Percentiles rank a stretch among this genome's conserved stretches.
These are phyloP conservation scores for Talaromyces atroroseus DNA, from an alignment of 2,329 filamentous ascomycete genomes.

Conservation along the genomic window DNA sequence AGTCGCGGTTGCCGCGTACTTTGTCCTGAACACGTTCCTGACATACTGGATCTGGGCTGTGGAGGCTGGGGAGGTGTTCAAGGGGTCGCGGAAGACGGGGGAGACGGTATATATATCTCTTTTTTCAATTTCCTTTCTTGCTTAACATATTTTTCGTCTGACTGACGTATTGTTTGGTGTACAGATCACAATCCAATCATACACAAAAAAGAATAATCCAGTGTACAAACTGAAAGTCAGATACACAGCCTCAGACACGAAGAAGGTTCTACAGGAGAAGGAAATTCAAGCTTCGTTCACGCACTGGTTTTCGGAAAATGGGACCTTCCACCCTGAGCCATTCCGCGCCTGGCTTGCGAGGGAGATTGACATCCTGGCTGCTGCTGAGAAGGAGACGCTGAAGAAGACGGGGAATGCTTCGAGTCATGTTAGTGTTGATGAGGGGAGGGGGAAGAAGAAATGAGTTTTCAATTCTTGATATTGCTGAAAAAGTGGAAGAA, in stretches of 20 bases:
- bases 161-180: background rate
- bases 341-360: constrained; percentile 58
- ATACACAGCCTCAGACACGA: constrained; percentile 33
- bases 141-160: background rate
- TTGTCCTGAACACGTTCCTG: constrained; percentile 68
- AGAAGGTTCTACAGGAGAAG: constrained; percentile 39
- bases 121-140: too few species aligned
- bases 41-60: constrained; percentile 80
- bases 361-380: constrained; percentile 51
- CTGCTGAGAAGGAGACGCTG: constrained; percentile 40
- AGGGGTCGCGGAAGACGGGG: constrained; percentile 64
- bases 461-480: constrained; percentile 20
- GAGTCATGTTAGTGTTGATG: constrained; percentile 17
- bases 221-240: constrained; percentile 69
- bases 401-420: constrained; percentile 26
- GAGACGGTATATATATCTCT: constrained; percentile 49
- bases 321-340: constrained; percentile 56
- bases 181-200: constrained; percentile 68
- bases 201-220: constrained; percentile 72
- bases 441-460: constrained; percentile 13
- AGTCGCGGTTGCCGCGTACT: constrained; percentile 72
- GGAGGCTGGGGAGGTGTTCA: constrained; percentile 77
- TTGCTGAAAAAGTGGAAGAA: too few species aligned
- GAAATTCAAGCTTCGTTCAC: constrained; percentile 54
- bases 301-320: constrained; percentile 54